Conservation (phyloP, 257 asterid species). For the Lycium barbarum region DNA sequence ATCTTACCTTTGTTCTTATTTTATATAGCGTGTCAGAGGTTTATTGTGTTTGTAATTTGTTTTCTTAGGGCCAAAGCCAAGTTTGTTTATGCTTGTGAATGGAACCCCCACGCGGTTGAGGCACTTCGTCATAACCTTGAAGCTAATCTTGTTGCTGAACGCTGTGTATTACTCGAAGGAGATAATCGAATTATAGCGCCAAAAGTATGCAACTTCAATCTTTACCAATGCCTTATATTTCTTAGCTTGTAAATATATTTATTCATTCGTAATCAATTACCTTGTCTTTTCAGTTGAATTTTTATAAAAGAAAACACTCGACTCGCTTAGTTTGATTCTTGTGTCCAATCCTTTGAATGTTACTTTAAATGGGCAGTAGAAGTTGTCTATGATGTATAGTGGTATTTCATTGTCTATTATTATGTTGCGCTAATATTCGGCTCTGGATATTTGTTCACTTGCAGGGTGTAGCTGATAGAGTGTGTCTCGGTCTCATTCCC, state of each 20-base stretch:
- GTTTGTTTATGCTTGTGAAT: slow-evolving; percentile 93
- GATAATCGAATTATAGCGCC: slow-evolving; percentile 90
- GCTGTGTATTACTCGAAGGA: slow-evolving; percentile 85
- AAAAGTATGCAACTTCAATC: slow-evolving; percentile 52
- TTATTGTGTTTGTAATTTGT: background rate
- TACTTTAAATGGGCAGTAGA: background rate
- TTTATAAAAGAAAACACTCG: background rate
- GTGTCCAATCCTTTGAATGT: slow-evolving; percentile 11
- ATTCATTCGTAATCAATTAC: background rate
- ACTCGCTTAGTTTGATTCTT: background rate
- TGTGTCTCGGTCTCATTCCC: slow-evolving; percentile 93
- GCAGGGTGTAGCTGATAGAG: slow-evolving; percentile 96
- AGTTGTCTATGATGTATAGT: background rate
- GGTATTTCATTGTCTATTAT: background rate
- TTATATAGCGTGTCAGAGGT: slow-evolving; percentile 19
- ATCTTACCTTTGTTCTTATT: slow-evolving; percentile 28
- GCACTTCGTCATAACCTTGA: slow-evolving; percentile 79
- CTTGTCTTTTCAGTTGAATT: slow-evolving; percentile 11
- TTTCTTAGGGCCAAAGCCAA: slow-evolving; percentile 75
- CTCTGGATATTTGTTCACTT: slow-evolving; percentile 30
- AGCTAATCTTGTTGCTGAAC: slow-evolving; percentile 80
- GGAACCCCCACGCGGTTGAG: slow-evolving; percentile 92
- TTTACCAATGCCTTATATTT: slow-evolving; percentile 4
- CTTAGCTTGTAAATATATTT: background rate
- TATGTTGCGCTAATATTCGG: background rate